A percentile compares a stretch with the other conserved stretches of the same genome.
Conservation (phyloP, 2,329 filamentous ascomycete species). For the Aurifilum marmelostoma region DNA sequence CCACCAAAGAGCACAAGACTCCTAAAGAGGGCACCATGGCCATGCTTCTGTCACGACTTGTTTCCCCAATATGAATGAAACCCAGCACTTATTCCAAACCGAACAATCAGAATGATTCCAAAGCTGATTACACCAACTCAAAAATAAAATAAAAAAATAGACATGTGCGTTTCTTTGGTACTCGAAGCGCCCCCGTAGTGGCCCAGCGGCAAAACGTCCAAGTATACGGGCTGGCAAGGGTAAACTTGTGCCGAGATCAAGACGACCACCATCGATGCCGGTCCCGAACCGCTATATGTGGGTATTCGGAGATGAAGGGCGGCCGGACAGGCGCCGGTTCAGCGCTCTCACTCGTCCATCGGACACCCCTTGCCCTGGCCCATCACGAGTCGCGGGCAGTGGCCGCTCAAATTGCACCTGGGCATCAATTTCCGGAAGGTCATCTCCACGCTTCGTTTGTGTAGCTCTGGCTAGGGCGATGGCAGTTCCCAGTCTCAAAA, state of each 20-base stretch:
- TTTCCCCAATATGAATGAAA: too few species aligned
- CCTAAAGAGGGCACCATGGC: too few species aligned
- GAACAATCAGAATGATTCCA: too few species aligned
- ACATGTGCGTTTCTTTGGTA: too few species aligned
- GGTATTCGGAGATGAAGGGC: constrained; percentile 2
- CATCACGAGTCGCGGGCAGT: neutral
- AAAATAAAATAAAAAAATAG: too few species aligned
- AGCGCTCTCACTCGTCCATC: neutral
- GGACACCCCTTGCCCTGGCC: neutral
- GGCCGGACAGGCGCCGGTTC: constrained; percentile 4
- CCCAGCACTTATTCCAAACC: too few species aligned
- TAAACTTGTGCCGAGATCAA: neutral
- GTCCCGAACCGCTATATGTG: constrained; percentile 5
- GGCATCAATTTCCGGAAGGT: constrained; percentile 1
- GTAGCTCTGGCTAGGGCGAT: neutral
- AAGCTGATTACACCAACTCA: too few species aligned
- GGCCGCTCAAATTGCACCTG: neutral
- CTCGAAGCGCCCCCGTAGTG: neutral
- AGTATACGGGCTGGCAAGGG: neutral
- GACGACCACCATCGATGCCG: neutral
- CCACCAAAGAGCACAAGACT: too few species aligned
- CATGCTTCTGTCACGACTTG: too few species aligned
- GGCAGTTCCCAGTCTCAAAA: neutral
- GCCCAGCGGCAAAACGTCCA: neutral
- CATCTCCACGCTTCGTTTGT: neutral